Evolutionary conservation across 768 basidiomycete genomes (phyloP), one percentile per base, ranked within the genome.

Genomic region (Suillus placidus): DNA sequence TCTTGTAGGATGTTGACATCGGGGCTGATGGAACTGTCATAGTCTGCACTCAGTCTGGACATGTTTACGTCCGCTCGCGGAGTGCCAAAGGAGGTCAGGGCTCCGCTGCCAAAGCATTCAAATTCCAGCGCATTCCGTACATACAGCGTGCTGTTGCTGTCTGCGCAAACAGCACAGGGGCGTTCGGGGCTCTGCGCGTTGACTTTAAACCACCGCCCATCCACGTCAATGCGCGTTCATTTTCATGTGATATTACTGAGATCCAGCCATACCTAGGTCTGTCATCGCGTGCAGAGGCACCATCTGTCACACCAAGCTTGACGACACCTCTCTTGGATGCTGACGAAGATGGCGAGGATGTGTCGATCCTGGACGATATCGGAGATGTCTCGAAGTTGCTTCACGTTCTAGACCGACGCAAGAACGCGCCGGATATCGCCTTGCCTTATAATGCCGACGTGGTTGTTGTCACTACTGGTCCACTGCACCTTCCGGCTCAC

Each of bases 31-130:
- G 95, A 5, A 87, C 91, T 18, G 86, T 97, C 72, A 90, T 97
- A 73, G 84, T 99, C 55, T 97, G 94, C 78, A 99, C 97, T 2
- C 88, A 92, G 67, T 96, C 97, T 5, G 97, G 97, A 0, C 95
- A 98, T 71, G 95, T 97, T 38, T 98, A 91, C 72, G 84, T 96
- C 30, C 90, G 95, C 30, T 83, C 88, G 23, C 85, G 94, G 34
- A 87, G 79, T 65, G 66, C 67, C 62, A 78, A 72, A 68, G 68
- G 63, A 6, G 64, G 55, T 26, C 61, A 62, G 73, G 75, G 66
- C 61, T 71, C 71, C 32, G 68, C 51, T 54, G 68, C 64, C 6
- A 90, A 90, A 73, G 73, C 85, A 1, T 85, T 85, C 81, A 95
- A 90, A 78, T 97, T 95, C 74, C 87, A 89, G 66, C 87, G 90